Evolutionary conservation across 148 eudicot species (phyloP).

Genomic region (Nepenthes gracilis): DNA sequence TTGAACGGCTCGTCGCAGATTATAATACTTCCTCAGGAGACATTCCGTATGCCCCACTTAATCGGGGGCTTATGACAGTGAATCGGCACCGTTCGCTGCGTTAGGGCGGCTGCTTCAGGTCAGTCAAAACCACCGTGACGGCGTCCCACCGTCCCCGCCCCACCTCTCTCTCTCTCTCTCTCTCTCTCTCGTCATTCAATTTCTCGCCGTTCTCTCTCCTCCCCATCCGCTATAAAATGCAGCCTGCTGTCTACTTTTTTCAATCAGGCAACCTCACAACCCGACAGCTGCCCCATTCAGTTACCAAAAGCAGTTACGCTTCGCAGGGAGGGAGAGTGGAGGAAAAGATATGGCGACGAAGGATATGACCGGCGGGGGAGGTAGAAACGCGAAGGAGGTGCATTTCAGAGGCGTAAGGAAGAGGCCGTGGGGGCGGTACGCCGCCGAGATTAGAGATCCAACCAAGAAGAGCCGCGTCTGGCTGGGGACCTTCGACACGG

Average conservation of each 20-base stretch:
- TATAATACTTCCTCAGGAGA: too few relatives aligned
- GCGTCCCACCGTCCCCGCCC: constrained; percentile 7
- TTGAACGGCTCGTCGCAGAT: too few relatives aligned
- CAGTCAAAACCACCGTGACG: constrained; percentile 4
- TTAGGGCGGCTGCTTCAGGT: constrained; percentile 2
- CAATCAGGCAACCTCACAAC: neutral
- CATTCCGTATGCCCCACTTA: too few relatives aligned
- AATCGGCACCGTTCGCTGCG: neutral
- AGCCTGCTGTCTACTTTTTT: neutral
- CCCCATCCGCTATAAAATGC: neutral
- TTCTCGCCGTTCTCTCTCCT: neutral
- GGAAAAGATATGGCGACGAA: constrained; percentile 1
- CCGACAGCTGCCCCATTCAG: neutral
- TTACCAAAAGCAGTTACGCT: neutral
- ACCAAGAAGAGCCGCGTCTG: constrained; percentile 27
- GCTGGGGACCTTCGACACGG: constrained; percentile 28
- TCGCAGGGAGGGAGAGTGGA: neutral
- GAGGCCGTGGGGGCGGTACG: constrained; percentile 31
- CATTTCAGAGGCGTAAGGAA: constrained; percentile 24
- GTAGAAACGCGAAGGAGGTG: constrained; percentile 5
- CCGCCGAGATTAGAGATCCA: constrained; percentile 26
- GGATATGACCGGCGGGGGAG: neutral
- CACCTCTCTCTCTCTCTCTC: constrained; percentile 1
- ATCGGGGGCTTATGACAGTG: too few relatives aligned
- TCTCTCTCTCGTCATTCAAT: constrained; percentile 3